A percentile compares a stretch with the other conserved stretches of the same genome.
Evolutionary conservation across 1,284 basidiomycete genomes (phyloP).

Genomic region (Exobasidium cylindrosporum): DNA sequence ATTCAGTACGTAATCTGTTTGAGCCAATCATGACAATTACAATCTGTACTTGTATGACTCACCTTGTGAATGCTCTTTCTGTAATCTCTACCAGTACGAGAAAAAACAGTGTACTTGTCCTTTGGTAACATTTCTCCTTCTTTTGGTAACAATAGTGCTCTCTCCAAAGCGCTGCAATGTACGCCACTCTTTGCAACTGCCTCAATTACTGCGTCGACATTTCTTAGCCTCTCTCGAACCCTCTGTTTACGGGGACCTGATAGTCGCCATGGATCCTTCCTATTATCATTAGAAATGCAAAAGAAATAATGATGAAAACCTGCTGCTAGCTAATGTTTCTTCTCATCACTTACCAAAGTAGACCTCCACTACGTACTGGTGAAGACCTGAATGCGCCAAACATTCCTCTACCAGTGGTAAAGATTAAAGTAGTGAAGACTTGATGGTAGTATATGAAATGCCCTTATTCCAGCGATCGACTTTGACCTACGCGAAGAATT

Average conservation of each 20-base stretch:
- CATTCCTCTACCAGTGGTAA: too few relatives aligned
- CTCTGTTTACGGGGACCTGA: slow-evolving; percentile 88
- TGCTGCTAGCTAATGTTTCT: too few relatives aligned
- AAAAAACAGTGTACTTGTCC: slow-evolving; percentile 96
- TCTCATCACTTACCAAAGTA: slow-evolving; percentile 68
- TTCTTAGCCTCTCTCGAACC: slow-evolving; percentile 79
- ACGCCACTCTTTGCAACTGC: slow-evolving; percentile 78
- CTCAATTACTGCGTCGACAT: slow-evolving; percentile 88
- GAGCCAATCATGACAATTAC: not conserved
- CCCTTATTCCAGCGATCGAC: too few relatives aligned
- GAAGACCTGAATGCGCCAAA: slow-evolving; percentile 66
- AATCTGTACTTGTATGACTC: slow-evolving; percentile 15
- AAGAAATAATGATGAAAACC: too few relatives aligned
- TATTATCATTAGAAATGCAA: slow-evolving; percentile 56
- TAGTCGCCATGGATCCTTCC: slow-evolving; percentile 93
- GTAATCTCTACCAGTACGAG: slow-evolving; percentile 63
- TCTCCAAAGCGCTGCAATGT: slow-evolving; percentile 69
- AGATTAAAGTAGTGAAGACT: too few relatives aligned
- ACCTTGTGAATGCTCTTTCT: slow-evolving; percentile 94
- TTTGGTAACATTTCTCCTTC: slow-evolving; percentile 79
- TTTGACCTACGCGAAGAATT: too few relatives aligned
- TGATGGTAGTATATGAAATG: too few relatives aligned
- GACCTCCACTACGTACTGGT: slow-evolving; percentile 66
- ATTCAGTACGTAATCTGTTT: not conserved
- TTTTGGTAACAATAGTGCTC: slow-evolving; percentile 75